These are phyloP conservation scores for Cytospora piceicola DNA, from an alignment of 2,329 filamentous ascomycete species.

Conservation along the genomic window DNA sequence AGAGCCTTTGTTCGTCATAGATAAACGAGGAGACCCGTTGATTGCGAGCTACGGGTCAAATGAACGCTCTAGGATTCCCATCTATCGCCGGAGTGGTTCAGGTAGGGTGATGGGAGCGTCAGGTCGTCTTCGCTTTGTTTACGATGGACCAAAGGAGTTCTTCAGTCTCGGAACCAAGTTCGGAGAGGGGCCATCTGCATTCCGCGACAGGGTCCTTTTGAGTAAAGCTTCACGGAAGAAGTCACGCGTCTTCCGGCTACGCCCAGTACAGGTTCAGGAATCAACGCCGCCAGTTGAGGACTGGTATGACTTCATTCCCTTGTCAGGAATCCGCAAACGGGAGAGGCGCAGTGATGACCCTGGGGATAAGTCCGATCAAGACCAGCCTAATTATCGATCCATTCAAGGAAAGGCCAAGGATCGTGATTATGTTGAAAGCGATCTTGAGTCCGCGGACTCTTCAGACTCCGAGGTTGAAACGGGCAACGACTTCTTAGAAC, in stretches of 20 bases:
- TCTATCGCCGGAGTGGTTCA: conserved; percentile 69
- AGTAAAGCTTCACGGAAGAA: conserved; percentile 46
- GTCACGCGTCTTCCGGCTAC: conserved; percentile 47
- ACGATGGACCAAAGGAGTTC: conserved; percentile 60
- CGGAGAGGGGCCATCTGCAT: conserved; percentile 47
- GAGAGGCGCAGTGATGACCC: conserved; percentile 42
- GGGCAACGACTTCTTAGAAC: conserved; percentile 44
- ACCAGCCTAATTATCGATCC: conserved; percentile 64
- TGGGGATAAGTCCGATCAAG: conserved; percentile 43
- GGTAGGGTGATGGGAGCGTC: conserved; percentile 72
- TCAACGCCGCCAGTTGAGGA: conserved; percentile 8
- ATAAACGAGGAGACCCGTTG: conserved; percentile 76
- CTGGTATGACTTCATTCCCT: conserved; percentile 51
- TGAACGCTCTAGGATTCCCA: conserved; percentile 72
- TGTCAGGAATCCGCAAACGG: conserved; percentile 48
- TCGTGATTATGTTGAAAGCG: conserved; percentile 51
- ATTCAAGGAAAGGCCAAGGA: conserved; percentile 66
- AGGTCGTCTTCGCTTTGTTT: conserved; percentile 66
- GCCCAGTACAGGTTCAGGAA: conserved; percentile 28
- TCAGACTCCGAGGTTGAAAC: conserved; percentile 44
- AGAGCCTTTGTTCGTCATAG: conserved; percentile 59
- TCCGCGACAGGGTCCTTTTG: conserved; percentile 54
- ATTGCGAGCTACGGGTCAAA: conserved; percentile 75
- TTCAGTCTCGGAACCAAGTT: conserved; percentile 50
- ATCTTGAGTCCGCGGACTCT: conserved; percentile 54